Base-by-base conservation (phyloP, 176 grass and related monocot genomes). In the Carex parvula region DNA sequence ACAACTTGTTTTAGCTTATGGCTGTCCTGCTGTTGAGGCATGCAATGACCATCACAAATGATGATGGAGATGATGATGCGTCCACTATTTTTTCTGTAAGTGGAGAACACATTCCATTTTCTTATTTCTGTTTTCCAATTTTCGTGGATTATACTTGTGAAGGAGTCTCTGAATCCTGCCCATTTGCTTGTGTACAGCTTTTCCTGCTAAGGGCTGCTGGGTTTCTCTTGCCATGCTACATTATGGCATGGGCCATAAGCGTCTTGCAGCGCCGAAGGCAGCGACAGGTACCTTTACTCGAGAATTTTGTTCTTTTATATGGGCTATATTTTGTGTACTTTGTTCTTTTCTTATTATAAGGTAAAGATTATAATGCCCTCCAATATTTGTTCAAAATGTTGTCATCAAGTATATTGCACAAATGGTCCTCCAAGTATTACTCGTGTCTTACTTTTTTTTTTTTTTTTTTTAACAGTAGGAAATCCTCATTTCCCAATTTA, bases 241-340 rank as follows among this genome's bases (percentile, higher is more conserved):
- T 97, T 48, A 91, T 97, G 94, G 94, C 92, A 33, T 97, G 94
- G 94, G 91, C 91, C 32, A 89, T 97, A 62, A 94, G 92, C 72
- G 86, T 94, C 69, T 56, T 97, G 85, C 94, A 97, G 85, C 92
- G 85, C 39, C 86, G 94, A 56, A 89, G 90, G 50, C 94, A 97
- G 85, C 89, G 90, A 88, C 83, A 97, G 91, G 94, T 97, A 89
- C 6, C 6, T 82, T 85, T 24, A 70, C 3, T 53, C 3, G 0
- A 22, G 14, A 17, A 14, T 50, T 74, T 84, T 57, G 18, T 39
- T 9, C 41, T 4, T 42, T 17, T 7, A 53, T 24, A n/a, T 2
- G n/a, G 71, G 12, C 71, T 82, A 11, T 17, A 6, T 44, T 48
- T 79, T 60, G 8, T 32, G 54, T 37, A 20, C 16, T 29, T 48